phyloP scores from a whole-genome alignment of 805 yeast genomes.

The Ogataea wickerhamii region DNA sequence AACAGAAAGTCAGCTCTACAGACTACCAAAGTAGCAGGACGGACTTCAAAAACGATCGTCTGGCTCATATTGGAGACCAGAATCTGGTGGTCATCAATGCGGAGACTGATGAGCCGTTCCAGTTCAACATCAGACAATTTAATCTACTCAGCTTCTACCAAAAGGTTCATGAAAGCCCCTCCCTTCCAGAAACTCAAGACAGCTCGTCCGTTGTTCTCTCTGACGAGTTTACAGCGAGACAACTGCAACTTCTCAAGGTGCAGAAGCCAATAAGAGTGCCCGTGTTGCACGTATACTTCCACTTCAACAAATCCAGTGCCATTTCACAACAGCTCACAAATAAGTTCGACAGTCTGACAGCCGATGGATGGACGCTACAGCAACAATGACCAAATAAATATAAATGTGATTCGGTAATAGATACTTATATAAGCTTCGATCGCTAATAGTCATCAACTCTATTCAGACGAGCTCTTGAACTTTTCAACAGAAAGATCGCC shows the following conservation, averaged over 20 bases:
- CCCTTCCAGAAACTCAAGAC: neutral
- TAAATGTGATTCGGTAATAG: constrained; percentile 1
- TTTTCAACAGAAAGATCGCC: constrained; percentile 36
- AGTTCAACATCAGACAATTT: constrained; percentile 18
- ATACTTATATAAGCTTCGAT: neutral
- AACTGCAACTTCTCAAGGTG: constrained; percentile 12
- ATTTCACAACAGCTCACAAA: neutral
- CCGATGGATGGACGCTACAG: constrained; percentile 5
- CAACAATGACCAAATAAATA: constrained; percentile 1
- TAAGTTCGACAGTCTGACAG: constrained; percentile 1
- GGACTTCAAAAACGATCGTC: constrained; percentile 10
- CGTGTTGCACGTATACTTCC: constrained; percentile 25
- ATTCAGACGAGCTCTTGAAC: constrained; percentile 20
- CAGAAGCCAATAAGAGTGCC: constrained; percentile 18
- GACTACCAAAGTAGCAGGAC: neutral
- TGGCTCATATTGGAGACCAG: constrained; percentile 13
- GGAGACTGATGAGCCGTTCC: constrained; percentile 2
- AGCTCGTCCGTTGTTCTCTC: neutral
- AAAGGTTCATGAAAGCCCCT: constrained; percentile 1
- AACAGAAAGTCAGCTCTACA: constrained; percentile 20
- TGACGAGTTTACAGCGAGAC: constrained; percentile 4
- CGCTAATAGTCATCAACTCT: constrained; percentile 1
- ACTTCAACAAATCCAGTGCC: constrained; percentile 8
- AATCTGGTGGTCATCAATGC: constrained; percentile 4
- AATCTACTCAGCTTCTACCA: constrained; percentile 22